Base-by-base conservation (phyloP, 1,139 yeast species). In the Suhomyces coccinellae region DNA sequence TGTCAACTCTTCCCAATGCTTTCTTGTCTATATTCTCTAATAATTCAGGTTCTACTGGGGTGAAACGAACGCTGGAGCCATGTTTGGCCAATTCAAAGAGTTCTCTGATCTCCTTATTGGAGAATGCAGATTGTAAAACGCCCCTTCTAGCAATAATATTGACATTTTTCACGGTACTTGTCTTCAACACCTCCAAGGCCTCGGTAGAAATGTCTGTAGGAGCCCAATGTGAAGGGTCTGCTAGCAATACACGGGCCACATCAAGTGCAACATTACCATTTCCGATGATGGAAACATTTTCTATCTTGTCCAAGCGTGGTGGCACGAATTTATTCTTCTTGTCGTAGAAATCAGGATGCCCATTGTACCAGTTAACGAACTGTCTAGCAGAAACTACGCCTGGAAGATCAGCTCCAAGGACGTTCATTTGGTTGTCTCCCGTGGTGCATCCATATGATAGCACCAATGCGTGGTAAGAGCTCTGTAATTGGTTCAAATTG, bases 261-360 rank as follows among this genome's bases (percentile, higher is more conserved):
- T 93, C 99, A 48, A 93, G 67, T 0, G 99, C 97, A n/a, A 93
- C 99, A 59, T 93, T 93, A 35, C 99, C 99, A 62, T 91, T 91
- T 4, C 99, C 99, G n/a, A 93, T 77, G 36, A 93, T 83, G 1
- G 86, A 81, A 1, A 90, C 96, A 38, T 77, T 72, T 49, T 79
- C 77, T 1, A 85, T 82, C 33, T 76, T 67, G 10, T 77, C 80
- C 54, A 93, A 69, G 3, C 79, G 80, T 0, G 87, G 84, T 4
- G 73, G 70, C 10, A 46, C 44, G 45, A 65, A 67, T 15, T 52
- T 40, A 14, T 34, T 28, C 31, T 67, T 67, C 40, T 59, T 58
- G 33, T 58, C 63, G 47, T 65, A 73, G 46, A 55, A 62, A 39
- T 80, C 83, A 0, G 97, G 97, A 53, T 85, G 85, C 0, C 97